These are phyloP conservation scores for Elsinoe fawcettii DNA, from an alignment of 2,329 filamentous ascomycete genomes.

Conservation along the genomic window DNA sequence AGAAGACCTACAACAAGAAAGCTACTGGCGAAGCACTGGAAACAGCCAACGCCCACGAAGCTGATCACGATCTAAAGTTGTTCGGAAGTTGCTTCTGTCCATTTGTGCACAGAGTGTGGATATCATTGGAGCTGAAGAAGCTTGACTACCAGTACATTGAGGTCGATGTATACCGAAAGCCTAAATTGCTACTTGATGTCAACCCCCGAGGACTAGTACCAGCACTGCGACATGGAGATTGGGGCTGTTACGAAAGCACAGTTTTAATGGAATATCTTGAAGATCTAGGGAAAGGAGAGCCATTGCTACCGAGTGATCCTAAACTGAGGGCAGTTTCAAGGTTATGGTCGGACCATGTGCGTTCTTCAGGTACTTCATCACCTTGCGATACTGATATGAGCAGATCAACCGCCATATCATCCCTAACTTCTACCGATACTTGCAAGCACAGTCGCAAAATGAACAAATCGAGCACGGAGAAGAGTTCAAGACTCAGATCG, in stretches of 20 bases:
- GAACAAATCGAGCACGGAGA: slow-evolving; percentile 53
- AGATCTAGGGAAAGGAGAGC: slow-evolving; percentile 54
- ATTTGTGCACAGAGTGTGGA: slow-evolving; percentile 84
- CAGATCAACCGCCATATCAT: slow-evolving; percentile 70
- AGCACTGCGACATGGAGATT: slow-evolving; percentile 67
- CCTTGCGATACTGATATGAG: slow-evolving; percentile 18
- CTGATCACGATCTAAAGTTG: slow-evolving; percentile 64
- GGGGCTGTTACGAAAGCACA: slow-evolving; percentile 73
- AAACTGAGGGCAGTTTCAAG: slow-evolving; percentile 65
- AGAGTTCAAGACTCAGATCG: slow-evolving; percentile 59
- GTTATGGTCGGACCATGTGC: slow-evolving; percentile 72
- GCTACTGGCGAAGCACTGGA: slow-evolving; percentile 62
- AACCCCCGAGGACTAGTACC: slow-evolving; percentile 72
- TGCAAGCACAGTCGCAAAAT: slow-evolving; percentile 55
- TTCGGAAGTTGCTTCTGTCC: slow-evolving; percentile 82
- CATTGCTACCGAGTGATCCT: slow-evolving; percentile 58
- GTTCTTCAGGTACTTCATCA: slow-evolving; percentile 24
- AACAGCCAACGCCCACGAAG: slow-evolving; percentile 63
- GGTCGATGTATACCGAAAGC: slow-evolving; percentile 70
- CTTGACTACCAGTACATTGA: slow-evolving; percentile 81
- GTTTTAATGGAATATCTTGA: slow-evolving; percentile 85
- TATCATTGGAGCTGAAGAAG: slow-evolving; percentile 71
- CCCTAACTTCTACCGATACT: slow-evolving; percentile 65
- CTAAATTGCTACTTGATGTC: slow-evolving; percentile 61
- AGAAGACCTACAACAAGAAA: slow-evolving; percentile 63